A percentile compares a stretch with the other conserved stretches of the same genome.
Conservation (phyloP, 495 filamentous ascomycete genomes). For the Sphaerosporella brunnea region DNA sequence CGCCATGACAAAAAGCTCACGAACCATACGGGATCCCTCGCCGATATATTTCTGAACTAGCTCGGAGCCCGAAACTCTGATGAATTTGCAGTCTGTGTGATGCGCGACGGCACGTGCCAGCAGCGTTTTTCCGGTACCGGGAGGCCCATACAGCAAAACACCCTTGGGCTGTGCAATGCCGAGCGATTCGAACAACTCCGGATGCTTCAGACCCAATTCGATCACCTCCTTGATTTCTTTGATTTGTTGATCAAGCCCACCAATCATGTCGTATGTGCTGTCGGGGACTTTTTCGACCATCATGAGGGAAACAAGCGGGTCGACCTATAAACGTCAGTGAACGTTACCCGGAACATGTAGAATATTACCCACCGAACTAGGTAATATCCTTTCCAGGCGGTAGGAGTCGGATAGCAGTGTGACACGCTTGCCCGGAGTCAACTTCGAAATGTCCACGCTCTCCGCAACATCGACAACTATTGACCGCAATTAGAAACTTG, state of each 20-base stretch:
- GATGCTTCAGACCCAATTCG: slow-evolving; percentile 94
- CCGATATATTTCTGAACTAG: slow-evolving; percentile 99
- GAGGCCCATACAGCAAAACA: slow-evolving; percentile 90
- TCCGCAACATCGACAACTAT: slow-evolving; percentile 93
- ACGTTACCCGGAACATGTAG: too few species aligned
- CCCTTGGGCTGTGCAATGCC: slow-evolving; percentile 97
- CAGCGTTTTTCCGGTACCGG: slow-evolving; percentile 92
- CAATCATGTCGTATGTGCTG: slow-evolving; percentile 99
- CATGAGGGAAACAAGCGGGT: slow-evolving; percentile 99
- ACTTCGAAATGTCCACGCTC: slow-evolving; percentile 80
- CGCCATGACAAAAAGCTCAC: slow-evolving; percentile 97
- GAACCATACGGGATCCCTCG: slow-evolving; percentile 94
- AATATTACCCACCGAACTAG: slow-evolving; percentile 42
- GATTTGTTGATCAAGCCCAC: slow-evolving; percentile 95
- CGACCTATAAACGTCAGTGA: slow-evolving; percentile 45
- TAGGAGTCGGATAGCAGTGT: slow-evolving; percentile 90
- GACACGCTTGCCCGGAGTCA: slow-evolving; percentile 93
- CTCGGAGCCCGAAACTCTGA: slow-evolving; percentile 88
- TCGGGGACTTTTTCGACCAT: slow-evolving; percentile 99
- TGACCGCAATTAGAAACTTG: slow-evolving; percentile 4
- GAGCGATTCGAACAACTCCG: slow-evolving; percentile 94
- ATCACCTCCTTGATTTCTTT: slow-evolving; percentile 99
- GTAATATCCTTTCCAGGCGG: slow-evolving; percentile 95
- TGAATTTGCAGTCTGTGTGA: slow-evolving; percentile 97
- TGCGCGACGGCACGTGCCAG: slow-evolving; percentile 91